Evolutionary conservation across 2,329 filamentous ascomycete genomes (phyloP).

Genomic region (Ascochyta koolunga): DNA sequence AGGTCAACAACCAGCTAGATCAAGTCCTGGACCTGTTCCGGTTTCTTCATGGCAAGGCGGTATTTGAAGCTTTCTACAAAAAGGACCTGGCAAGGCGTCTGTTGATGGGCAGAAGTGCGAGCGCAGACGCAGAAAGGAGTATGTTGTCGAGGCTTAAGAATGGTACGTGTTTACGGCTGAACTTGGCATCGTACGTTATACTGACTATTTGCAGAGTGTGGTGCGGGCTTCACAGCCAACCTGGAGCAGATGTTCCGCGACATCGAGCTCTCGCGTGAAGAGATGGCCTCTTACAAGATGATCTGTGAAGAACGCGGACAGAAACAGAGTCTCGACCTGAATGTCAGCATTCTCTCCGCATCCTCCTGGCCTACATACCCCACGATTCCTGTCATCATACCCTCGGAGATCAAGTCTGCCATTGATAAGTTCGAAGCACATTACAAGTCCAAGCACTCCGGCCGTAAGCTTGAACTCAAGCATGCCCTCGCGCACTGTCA

Average conservation of each 20-base stretch:
- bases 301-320: conserved; percentile 66
- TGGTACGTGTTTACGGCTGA: conserved; percentile 46
- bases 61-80: conserved; percentile 99
- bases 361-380: conserved; percentile 93
- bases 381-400: conserved; percentile 76
- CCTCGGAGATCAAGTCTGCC: conserved; percentile 74
- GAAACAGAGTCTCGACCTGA: conserved; percentile 69
- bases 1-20: conserved; percentile 90
- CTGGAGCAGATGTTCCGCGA: conserved; percentile 99
- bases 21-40: conserved; percentile 93
- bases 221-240: conserved; percentile 92
- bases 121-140: conserved; percentile 91
- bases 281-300: conserved; percentile 86
- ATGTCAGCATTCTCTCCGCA: conserved; percentile 88
- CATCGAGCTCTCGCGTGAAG: conserved; percentile 88
- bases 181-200: background rate
- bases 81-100: conserved; percentile 90
- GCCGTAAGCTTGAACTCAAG: conserved; percentile 87
- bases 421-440: conserved; percentile 82
- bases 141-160: conserved; percentile 92
- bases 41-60: conserved; percentile 95
- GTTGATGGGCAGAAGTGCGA: conserved; percentile 90
- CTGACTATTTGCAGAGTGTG: conserved; percentile 69
- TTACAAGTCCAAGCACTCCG: conserved; percentile 89
- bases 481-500: conserved; percentile 91